These are phyloP conservation scores for Nepenthes alata DNA, from an alignment of 179 eudicot species.

Conservation along the genomic window DNA sequence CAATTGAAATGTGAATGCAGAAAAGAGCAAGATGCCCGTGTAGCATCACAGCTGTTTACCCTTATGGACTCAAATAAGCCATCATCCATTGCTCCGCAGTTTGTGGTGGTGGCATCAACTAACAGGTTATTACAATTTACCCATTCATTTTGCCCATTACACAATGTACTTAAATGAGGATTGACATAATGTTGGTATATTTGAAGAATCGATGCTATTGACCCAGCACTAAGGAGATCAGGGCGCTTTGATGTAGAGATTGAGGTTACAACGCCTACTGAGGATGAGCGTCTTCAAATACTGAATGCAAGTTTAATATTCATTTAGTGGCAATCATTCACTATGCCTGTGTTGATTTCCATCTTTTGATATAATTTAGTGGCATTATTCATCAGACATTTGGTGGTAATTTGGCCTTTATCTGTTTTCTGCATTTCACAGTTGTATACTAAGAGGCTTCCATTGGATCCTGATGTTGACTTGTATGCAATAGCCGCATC, in stretches of 20 bases:
- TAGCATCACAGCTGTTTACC: conserved; percentile 71
- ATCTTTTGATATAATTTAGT: no score
- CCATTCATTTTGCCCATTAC: conserved; percentile 1
- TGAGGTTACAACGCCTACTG: conserved; percentile 87
- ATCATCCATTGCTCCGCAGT: conserved; percentile 40
- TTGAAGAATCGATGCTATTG: conserved; percentile 75
- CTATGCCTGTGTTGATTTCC: no score
- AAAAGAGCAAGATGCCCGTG: conserved; percentile 69
- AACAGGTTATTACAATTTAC: conserved; percentile 42
- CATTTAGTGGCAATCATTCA: no score
- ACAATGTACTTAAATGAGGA: conserved; percentile 6
- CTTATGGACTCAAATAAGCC: conserved; percentile 72
- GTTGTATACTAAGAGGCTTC: conserved; percentile 70
- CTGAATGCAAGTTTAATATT: conserved; percentile 29
- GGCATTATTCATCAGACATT: neutral
- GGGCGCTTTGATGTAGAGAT: conserved; percentile 93
- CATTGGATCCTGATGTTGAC: conserved; percentile 46
- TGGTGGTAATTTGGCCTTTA: neutral
- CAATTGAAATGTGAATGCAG: conserved; percentile 34
- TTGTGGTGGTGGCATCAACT: conserved; percentile 94
- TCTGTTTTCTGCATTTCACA: conserved; percentile 16
- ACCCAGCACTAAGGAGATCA: conserved; percentile 86
- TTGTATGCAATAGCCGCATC: conserved; percentile 62
- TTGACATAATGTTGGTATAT: conserved; percentile 17
- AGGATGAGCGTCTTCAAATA: conserved; percentile 67